Evolutionary conservation across 148 eudicot species (phyloP), one percentile per base, ranked within the genome.

Genomic region (Vaccinium vitisidaea): DNA sequence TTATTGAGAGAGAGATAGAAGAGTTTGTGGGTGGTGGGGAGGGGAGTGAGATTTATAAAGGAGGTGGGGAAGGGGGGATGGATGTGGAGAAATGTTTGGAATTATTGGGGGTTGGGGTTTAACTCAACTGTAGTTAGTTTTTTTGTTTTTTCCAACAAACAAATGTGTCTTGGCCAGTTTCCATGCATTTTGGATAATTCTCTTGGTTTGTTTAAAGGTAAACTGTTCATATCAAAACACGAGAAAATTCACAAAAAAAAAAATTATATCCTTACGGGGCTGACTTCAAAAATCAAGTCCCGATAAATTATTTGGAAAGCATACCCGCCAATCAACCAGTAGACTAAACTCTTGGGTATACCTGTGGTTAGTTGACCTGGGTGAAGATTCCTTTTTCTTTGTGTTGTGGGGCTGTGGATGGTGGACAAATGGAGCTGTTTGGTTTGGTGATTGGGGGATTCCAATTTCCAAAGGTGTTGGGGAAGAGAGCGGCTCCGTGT

Each of bases 401-500:
- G 1, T 8, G 10, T 63, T 59, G 10, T 65, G 13, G 18, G 36
- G 39, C 12, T 69, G 46, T 4, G 5, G 46, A 43, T 27, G 36
- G 8, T n/a, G 8, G 65, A 27, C 43, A 69, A 65, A 12, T 69
- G 74, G 74, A 27, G 18, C 4, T 25, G 39, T 65, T 23, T 23
- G 23, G 8, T 59, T 59, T 19, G 32, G 70, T 9, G 30, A 65
- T 65, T 65, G 27, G 74, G 74, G 83, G 83, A 74, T 25, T 48
- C 71, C 46, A 43, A 4, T 43, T 43, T 43, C 46, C 59, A 73
- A 65, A 81, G 71, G 76, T 81, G 76, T 49, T 65, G 15, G 83
- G 75, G 46, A 67, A 69, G 46, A 67, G 58, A 49, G 46, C 83
- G 83, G 83, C 83, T 81, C 83, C 83, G 83, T 81, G 83, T 81